Evolutionary conservation across 257 asterid genomes (phyloP), one percentile per base, ranked within the genome.

Genomic region (Jasminum sambac): DNA sequence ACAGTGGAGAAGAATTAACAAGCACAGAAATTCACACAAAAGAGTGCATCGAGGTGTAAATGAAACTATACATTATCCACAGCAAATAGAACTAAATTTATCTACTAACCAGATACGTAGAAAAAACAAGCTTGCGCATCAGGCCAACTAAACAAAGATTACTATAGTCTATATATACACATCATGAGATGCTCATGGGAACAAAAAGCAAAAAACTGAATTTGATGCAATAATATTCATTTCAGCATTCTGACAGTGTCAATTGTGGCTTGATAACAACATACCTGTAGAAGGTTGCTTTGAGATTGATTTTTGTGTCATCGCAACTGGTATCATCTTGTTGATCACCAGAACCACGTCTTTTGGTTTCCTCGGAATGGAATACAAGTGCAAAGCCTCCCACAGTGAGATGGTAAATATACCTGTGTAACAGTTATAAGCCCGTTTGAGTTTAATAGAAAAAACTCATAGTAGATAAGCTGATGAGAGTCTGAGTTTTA

Each of bases 351-450:
- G 82, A 48, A 41, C 58, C 46, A 76, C 68, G 76, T 44, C 70
- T 80, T 55, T n/a, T 64, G 21, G 50, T 81, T 65, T 74, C 77
- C 66, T 73, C 88, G 2, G 71, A 75, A 25, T 89, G 82, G 69
- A 94, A 91, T 73, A 81, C 74, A 64, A 94, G 96, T 12, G 97
- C 99, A 81, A 91, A 91, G 74, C 97, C 97, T 39, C 96, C 96
- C 23, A 84, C 74, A 5, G 97, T 91, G 62, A 94, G 92, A 77
- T 94, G 93, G 81, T 88, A 89, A 72, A 91, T 78, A 80, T 91
- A 94, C 70, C 99, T 94, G 85, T 34, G 30, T 44, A 70, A 36
- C 40, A 79, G 21, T 5, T 25, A 50, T 44, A 50, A 64, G 24
- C 67, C 66, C 61, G 61, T 65, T 55, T 63, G 30, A 37, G 24